Percentiles rank a stretch among this genome's conserved stretches.
These are phyloP conservation scores for Alternaria dauci DNA, from an alignment of 2,329 filamentous ascomycete species.

Conservation along the genomic window DNA sequence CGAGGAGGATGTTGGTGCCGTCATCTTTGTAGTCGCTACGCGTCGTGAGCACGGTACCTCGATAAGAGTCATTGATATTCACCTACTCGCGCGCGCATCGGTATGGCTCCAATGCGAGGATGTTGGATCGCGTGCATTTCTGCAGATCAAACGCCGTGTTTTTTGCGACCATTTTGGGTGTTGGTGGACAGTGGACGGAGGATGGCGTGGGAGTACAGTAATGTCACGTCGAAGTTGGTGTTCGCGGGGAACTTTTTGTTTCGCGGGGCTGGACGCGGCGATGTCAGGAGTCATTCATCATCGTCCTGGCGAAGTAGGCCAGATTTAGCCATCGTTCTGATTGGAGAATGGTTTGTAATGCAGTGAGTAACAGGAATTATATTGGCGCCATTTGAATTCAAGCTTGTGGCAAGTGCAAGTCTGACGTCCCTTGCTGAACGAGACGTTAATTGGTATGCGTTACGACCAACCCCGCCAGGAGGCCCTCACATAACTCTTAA, in stretches of 20 bases:
- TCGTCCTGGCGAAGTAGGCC: background rate
- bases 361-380: background rate
- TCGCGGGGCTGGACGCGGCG: conserved; percentile 30
- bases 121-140: conserved; percentile 62
- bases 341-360: background rate
- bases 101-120: conserved; percentile 62
- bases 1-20: conserved; percentile 92
- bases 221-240: conserved; percentile 8
- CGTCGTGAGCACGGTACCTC: conserved; percentile 22
- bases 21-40: conserved; percentile 97
- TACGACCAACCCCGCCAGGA: background rate
- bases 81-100: conserved; percentile 63
- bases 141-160: conserved; percentile 56
- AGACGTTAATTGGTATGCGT: background rate
- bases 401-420: too few species aligned
- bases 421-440: background rate
- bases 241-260: conserved; percentile 42
- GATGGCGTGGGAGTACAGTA: background rate
- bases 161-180: conserved; percentile 33
- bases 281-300: conserved; percentile 27
- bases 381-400: background rate
- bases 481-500: background rate
- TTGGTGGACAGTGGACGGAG: background rate
- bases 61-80: conserved; percentile 22
- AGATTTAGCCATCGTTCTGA: background rate